Evolutionary conservation across 257 asterid species (phyloP).

Genomic region (Datura wrightii): DNA sequence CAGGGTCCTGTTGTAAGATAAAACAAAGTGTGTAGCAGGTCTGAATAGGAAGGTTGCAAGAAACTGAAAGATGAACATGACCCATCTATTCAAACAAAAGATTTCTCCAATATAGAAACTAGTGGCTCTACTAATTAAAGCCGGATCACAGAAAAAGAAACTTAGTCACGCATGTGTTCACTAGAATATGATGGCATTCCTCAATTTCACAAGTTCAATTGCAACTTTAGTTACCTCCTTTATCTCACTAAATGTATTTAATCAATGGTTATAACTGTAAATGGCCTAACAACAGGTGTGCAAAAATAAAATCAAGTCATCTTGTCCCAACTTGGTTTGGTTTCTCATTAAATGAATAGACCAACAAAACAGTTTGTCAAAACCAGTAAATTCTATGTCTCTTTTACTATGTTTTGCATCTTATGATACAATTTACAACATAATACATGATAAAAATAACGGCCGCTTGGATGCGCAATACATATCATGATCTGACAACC

Average conservation of each 20-base stretch:
- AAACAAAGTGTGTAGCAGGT: neutral
- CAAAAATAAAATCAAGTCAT: neutral
- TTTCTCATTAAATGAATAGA: constrained; percentile 1
- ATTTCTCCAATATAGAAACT: neutral
- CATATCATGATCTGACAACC: neutral
- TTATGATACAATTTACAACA: neutral
- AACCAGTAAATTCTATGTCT: neutral
- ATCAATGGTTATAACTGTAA: neutral
- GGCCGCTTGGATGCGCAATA: neutral
- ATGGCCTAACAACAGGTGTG: neutral
- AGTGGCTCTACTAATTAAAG: neutral
- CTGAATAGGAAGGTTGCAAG: neutral
- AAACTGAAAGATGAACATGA: neutral
- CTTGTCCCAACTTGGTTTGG: neutral
- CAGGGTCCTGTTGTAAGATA: neutral
- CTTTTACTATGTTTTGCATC: constrained; percentile 11
- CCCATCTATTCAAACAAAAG: neutral
- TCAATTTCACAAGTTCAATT: constrained; percentile 16
- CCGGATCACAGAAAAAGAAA: neutral
- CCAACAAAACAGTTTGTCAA: constrained; percentile 4
- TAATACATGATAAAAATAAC: neutral
- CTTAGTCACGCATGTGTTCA: neutral
- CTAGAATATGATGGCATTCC: neutral
- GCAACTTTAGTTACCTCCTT: neutral
- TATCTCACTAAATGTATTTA: neutral